These are phyloP conservation scores for Candida anglica DNA, from an alignment of 805 yeast genomes.

Conservation along the genomic window DNA sequence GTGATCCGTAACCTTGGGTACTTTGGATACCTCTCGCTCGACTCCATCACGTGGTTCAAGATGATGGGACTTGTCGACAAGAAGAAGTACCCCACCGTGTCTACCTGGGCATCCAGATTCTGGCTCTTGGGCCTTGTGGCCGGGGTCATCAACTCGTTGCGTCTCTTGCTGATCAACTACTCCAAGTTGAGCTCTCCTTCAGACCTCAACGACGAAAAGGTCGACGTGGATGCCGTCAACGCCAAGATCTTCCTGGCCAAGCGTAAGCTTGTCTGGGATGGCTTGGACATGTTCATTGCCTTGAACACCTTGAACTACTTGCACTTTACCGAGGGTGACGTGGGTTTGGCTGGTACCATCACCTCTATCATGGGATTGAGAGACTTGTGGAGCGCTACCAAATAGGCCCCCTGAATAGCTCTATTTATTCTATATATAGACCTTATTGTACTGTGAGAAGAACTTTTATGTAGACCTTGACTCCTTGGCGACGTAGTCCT, in stretches of 20 bases:
- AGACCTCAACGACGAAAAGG: conserved; percentile 15
- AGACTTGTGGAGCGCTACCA: conserved; percentile 55
- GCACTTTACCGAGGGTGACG: conserved; percentile 67
- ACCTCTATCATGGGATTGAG: conserved; percentile 77
- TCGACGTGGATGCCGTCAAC: conserved; percentile 33
- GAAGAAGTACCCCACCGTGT: conserved; percentile 44
- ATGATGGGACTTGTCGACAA: conserved; percentile 52
- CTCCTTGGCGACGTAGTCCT: no score
- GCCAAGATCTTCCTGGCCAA: conserved; percentile 46
- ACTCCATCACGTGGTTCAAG: conserved; percentile 59
- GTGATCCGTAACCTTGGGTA: conserved; percentile 57
- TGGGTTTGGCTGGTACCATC: conserved; percentile 80
- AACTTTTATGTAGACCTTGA: no score
- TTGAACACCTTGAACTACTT: conserved; percentile 60
- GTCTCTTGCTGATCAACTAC: conserved; percentile 48
- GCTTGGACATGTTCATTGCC: conserved; percentile 72
- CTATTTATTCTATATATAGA: no score
- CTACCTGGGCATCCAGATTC: conserved; percentile 60
- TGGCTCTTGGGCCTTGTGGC: conserved; percentile 74
- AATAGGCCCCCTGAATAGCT: no score
- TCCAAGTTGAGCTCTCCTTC: conserved; percentile 25
- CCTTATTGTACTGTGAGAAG: no score
- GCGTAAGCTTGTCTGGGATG: conserved; percentile 71
- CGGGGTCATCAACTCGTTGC: conserved; percentile 54
- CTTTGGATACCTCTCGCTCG: conserved; percentile 60